Conservation (phyloP, 768 basidiomycete species). For the Lactarius deliciosus region DNA sequence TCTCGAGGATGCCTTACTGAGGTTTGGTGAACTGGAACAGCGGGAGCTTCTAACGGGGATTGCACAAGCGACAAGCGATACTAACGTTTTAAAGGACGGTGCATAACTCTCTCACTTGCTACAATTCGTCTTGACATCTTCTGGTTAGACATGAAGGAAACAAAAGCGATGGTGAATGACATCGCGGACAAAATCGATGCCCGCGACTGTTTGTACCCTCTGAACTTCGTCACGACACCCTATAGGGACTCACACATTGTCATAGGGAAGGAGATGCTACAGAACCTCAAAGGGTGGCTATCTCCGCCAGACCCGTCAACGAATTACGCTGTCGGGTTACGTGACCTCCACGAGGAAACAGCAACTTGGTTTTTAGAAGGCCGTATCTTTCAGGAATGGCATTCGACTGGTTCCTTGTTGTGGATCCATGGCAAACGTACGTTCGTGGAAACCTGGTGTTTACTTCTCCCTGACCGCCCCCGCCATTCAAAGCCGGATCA, state of each 20-base stretch:
- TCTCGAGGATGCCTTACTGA: background rate
- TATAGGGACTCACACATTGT: background rate
- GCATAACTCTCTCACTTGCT: background rate
- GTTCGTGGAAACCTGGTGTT: background rate
- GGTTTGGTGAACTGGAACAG: background rate
- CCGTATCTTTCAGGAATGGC: background rate
- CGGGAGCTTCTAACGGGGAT: background rate
- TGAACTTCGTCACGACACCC: background rate
- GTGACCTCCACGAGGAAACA: background rate
- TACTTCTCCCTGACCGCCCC: background rate
- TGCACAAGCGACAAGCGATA: background rate
- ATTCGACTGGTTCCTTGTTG: background rate
- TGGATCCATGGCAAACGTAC: constrained; percentile 1
- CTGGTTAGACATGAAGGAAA: background rate
- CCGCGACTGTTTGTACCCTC: background rate
- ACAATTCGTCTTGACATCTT: background rate
- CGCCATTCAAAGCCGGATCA: background rate
- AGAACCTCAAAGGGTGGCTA: background rate
- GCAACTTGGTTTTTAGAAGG: background rate
- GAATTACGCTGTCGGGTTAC: background rate
- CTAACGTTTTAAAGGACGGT: background rate
- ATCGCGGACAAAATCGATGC: background rate
- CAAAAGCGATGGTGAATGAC: background rate
- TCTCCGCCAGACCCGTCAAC: background rate
- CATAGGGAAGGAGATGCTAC: background rate